Percentiles rank a stretch among this genome's conserved stretches.
These are phyloP conservation scores for Aspergillus bertholletiae DNA, from an alignment of 495 filamentous ascomycete genomes.

Conservation along the genomic window DNA sequence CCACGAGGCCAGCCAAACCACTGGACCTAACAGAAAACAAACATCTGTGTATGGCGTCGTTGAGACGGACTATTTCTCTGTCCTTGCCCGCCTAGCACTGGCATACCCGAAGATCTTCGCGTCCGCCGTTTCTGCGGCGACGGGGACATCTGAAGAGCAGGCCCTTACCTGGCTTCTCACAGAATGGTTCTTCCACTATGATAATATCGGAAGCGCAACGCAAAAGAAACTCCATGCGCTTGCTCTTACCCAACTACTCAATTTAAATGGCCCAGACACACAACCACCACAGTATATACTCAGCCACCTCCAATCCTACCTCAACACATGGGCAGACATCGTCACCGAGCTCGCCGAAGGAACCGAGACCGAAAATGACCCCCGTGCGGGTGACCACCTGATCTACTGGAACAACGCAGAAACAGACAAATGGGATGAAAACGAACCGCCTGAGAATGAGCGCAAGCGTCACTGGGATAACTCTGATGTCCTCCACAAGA, in stretches of 20 bases:
- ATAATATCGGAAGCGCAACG: conserved; percentile 69
- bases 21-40: conserved; percentile 65
- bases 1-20: conserved; percentile 69
- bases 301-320: conserved; percentile 57
- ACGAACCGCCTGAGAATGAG: conserved; percentile 63
- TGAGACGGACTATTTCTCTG: conserved; percentile 76
- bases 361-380: conserved; percentile 38
- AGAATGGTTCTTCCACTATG: conserved; percentile 88
- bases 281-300: conserved; percentile 52
- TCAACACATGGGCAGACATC: conserved; percentile 69
- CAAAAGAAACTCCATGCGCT: conserved; percentile 80
- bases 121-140: conserved; percentile 44
- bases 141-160: conserved; percentile 40
- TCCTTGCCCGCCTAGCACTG: conserved; percentile 78
- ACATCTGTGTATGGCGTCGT: conserved; percentile 62
- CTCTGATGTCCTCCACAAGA: conserved; percentile 66
- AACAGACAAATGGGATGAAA: conserved; percentile 29
- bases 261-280: conserved; percentile 52
- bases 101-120: conserved; percentile 64
- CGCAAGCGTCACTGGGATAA: conserved; percentile 52
- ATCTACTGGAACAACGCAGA: conserved; percentile 47
- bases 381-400: conserved; percentile 42
- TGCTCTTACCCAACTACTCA: conserved; percentile 75
- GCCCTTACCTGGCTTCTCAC: conserved; percentile 68
- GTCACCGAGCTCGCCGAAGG: conserved; percentile 57